phyloP scores from a whole-genome alignment of 1,284 basidiomycete species.

The Fomitopsis palustris region DNA sequence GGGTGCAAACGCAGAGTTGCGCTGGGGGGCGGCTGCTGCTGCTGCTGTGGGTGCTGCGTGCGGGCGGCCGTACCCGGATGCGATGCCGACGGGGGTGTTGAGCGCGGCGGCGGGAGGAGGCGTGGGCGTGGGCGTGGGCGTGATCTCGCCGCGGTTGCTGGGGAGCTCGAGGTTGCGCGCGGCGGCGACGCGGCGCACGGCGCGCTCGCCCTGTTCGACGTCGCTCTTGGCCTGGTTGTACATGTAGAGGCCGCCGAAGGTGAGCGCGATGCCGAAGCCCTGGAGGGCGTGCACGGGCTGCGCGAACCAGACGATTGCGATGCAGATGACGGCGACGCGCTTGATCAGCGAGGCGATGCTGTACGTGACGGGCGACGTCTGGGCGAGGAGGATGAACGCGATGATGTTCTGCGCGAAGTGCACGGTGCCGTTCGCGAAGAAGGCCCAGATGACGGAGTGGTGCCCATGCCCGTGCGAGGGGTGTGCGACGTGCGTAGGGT shows the following conservation, averaged over 20 bases:
- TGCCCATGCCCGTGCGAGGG: constrained; percentile 34
- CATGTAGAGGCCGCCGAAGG: constrained; percentile 91
- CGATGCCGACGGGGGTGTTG: constrained; percentile 13
- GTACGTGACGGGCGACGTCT: constrained; percentile 98
- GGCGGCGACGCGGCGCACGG: constrained; percentile 82
- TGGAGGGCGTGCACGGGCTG: constrained; percentile 86
- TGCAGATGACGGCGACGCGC: constrained; percentile 96
- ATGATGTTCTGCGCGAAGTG: constrained; percentile 98
- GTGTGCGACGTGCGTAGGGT: constrained; percentile 43
- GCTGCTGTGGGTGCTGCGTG: constrained; percentile 15
- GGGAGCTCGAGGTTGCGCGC: constrained; percentile 72
- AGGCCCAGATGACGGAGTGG: constrained; percentile 69
- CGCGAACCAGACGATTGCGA: constrained; percentile 96
- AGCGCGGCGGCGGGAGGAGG: constrained; percentile 11
- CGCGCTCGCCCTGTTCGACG: constrained; percentile 90
- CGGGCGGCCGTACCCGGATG: constrained; percentile 21
- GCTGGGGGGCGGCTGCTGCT: constrained; percentile 9
- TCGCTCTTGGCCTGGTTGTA: constrained; percentile 94
- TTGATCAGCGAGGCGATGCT: constrained; percentile 98
- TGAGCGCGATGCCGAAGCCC: constrained; percentile 84
- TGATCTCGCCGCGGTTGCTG: constrained; percentile 46
- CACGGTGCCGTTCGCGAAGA: constrained; percentile 90
- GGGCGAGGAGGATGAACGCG: constrained; percentile 93
- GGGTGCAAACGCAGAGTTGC: not conserved
- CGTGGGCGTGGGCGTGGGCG: constrained; percentile 9